Base-by-base conservation (phyloP, 352 stramenopile species). In the Globisporangium cylindrosporum region DNA sequence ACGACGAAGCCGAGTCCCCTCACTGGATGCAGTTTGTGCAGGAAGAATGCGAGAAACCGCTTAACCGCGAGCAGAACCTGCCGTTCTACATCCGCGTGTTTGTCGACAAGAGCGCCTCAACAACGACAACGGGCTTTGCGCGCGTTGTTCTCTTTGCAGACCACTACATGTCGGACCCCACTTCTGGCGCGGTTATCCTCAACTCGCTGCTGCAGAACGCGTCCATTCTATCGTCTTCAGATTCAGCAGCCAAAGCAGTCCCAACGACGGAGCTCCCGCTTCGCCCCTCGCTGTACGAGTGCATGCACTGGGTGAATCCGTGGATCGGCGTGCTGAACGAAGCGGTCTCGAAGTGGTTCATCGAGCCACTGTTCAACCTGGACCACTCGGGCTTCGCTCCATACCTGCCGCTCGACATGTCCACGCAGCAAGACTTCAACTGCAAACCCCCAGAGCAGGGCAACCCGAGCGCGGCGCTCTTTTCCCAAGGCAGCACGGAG, bases 81-180 rank as follows among this genome's bases (percentile, higher is more conserved):
- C 82, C 82, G 0, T 90, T 78, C 49, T 68, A 68, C n/a, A 60
- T 90, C 49, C 61, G 66, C 49, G 71, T 86, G 32, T 77, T 82
- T 22, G 68, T 74, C 7, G 76, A 87, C 64, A 73, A 56, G 53
- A 41, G 38, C 3, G 10, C 15, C 5, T 3, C 6, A 34, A 32
- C 73, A 0, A 29, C 46, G 15, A 32, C 22, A 2, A 27, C n/a
- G 49, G 69, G 66, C 0, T 83, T 88, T 38, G 80, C 79, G 12
- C 77, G 75, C 14, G 61, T 88, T 58, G 56, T 88, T 22, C 60
- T 90, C 55, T 78, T 88, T 22, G 69, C 79, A 0, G 82, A 90
- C 55, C 78, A 86, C 58, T 89, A 85, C 75, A 90, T 90, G 82
- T 81, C 80, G 5, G 82, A 90, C 55, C 48, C 73, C 4, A 76